Evolutionary conservation across 108 stramenopile genomes (phyloP), one percentile per base, ranked within the genome.

Genomic region (Nannochloropsis oceanica): DNA sequence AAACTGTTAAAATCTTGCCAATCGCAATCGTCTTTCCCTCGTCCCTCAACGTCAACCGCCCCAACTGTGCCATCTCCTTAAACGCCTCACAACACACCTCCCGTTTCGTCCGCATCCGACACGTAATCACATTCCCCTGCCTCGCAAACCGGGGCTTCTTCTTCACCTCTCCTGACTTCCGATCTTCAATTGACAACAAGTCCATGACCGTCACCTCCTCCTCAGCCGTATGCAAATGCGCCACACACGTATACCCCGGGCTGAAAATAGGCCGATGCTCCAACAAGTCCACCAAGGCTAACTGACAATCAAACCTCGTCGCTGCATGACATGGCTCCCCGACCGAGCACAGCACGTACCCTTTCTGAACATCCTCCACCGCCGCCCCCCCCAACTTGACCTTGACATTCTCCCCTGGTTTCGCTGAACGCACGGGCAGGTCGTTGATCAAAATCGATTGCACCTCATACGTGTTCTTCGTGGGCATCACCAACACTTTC

Each of bases 11-110:
- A 43, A 99, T 93, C 80, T 96, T 97, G 10, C 99, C 99, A 90
- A 99, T 98, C 42, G 97, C 98, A 81, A 98, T 95, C 27, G 99
- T 97, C 92, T 96, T 95, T 82, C 99, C 99, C 88, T 99, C 99
- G 88, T 97, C 96, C 50, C 97, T 94, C 26, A 98, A 91, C 22
- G 95, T 97, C 91, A 99, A 97, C 27, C 99, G 93, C n/a, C 99
- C 99, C 73, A 99, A 91, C 10, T 97, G 93, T 22, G 97, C 95
- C 91, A 94, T 97, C 20, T 97, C 95, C 34, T 94, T 87, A 89
- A 95, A 99, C 11, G 91, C 24, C 91, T 99, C 97, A 85, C 98
- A 92, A 87, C 94, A 96, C 85, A 98, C 89, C 43, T 84, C 44
- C 13, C 87, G 80, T 25, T 44, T 84, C 50, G 81, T 83, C 83